Conservation (phyloP, 495 filamentous ascomycete genomes). For the Penicillium pancosmium region DNA sequence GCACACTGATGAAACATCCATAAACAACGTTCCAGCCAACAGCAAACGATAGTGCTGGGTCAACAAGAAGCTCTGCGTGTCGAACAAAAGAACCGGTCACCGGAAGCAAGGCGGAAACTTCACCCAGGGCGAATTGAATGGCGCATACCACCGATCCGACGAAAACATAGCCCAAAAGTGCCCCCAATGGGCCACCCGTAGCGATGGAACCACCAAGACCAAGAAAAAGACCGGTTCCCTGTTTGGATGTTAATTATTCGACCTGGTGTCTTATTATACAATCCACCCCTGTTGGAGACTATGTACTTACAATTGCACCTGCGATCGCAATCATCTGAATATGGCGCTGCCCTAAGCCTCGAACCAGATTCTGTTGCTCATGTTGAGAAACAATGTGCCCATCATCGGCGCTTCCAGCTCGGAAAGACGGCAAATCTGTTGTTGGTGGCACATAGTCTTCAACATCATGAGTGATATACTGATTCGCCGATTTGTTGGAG, state of each 20-base stretch:
- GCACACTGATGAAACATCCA: constrained; percentile 62
- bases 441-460: constrained; percentile 20
- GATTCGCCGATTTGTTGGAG: constrained; percentile 12
- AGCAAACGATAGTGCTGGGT: constrained; percentile 63
- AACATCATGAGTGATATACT: constrained; percentile 23
- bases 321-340: constrained; percentile 63
- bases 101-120: constrained; percentile 46
- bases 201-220: constrained; percentile 60
- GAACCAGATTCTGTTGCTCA: constrained; percentile 30
- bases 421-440: constrained; percentile 4
- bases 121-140: constrained; percentile 45
- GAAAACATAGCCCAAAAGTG: constrained; percentile 53
- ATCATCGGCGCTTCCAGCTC: constrained; percentile 10
- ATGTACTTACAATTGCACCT: constrained; percentile 54
- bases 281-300: background rate
- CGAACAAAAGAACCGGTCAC: constrained; percentile 54
- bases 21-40: constrained; percentile 61
- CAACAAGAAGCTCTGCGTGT: constrained; percentile 50
- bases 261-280: too few relatives aligned
- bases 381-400: constrained; percentile 28
- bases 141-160: constrained; percentile 44
- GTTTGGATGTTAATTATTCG: background rate
- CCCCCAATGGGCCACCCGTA: constrained; percentile 62
- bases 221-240: constrained; percentile 65
- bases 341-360: constrained; percentile 49